Conservation (phyloP, 2,329 filamentous ascomycete genomes). For the Moelleriella libera region DNA sequence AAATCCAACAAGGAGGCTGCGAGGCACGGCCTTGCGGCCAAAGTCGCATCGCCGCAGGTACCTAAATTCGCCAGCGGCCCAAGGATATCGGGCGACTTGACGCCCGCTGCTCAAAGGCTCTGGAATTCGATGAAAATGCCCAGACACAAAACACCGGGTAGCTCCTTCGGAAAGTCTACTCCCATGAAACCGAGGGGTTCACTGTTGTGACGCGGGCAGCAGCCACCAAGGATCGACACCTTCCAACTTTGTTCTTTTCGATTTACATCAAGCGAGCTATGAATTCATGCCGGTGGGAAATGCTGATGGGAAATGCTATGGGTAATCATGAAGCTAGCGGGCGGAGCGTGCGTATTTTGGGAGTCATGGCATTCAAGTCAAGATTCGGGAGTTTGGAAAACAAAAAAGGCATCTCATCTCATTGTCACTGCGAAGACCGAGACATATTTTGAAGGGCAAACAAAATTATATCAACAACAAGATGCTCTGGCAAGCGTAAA, state of each 20-base stretch:
- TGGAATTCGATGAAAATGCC: slow-evolving; percentile 46
- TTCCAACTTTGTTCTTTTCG: not conserved
- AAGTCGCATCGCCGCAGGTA: slow-evolving; percentile 43
- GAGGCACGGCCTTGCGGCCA: slow-evolving; percentile 45
- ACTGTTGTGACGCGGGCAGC: slow-evolving; percentile 16
- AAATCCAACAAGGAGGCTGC: slow-evolving; percentile 53
- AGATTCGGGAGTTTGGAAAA: no score
- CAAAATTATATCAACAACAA: no score
- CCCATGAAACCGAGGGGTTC: slow-evolving; percentile 24
- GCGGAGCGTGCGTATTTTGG: no score
- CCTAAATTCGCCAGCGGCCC: slow-evolving; percentile 58
- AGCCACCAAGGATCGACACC: slow-evolving; percentile 8
- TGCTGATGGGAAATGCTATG: no score
- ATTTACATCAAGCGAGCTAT: not conserved
- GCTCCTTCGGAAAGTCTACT: slow-evolving; percentile 21
- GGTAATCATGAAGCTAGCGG: no score
- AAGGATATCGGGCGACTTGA: slow-evolving; percentile 42
- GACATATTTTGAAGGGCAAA: no score
- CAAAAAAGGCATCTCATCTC: no score
- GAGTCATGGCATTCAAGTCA: not conserved
- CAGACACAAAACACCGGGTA: slow-evolving; percentile 15
- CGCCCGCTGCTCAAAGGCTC: slow-evolving; percentile 59
- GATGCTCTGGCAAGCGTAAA: no score
- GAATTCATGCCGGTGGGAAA: not conserved
- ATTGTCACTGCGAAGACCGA: no score